Evolutionary conservation across 2,329 filamentous ascomycete species (phyloP).

Genomic region (Ilyonectria sp.): DNA sequence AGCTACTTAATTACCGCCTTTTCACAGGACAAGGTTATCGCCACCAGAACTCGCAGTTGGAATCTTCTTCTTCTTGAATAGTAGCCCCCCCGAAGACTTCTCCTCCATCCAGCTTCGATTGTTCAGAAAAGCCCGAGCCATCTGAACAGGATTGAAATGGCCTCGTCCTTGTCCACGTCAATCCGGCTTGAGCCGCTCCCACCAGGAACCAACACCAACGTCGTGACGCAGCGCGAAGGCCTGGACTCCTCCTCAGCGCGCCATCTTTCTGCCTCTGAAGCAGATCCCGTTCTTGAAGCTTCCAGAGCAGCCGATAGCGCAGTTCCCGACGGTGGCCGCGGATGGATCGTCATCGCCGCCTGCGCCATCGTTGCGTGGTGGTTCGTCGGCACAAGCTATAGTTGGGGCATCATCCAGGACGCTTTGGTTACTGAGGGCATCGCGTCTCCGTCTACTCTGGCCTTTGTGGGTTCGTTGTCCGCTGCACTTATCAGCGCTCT

Average conservation of each 20-base stretch:
- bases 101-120: no score
- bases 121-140: not conserved
- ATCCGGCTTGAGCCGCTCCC: conserved; percentile 12
- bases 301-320: conserved; percentile 41
- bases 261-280: not conserved
- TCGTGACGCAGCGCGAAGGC: conserved; percentile 12
- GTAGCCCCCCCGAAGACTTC: no score
- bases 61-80: no score
- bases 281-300: conserved; percentile 42
- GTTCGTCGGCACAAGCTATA: conserved; percentile 70
- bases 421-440: conserved; percentile 66
- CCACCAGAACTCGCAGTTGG: no score
- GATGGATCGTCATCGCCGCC: conserved; percentile 46
- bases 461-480: conserved; percentile 69
- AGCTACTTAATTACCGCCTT: not conserved
- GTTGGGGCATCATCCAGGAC: conserved; percentile 74
- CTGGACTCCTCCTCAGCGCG: not conserved
- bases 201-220: not conserved
- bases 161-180: conserved; percentile 1
- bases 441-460: conserved; percentile 64
- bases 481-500: conserved; percentile 63
- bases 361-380: conserved; percentile 57
- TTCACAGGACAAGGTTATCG: no score
- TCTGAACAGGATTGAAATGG: not conserved
- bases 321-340: conserved; percentile 49